phyloP scores from a whole-genome alignment of 106 monocot genomes.

The Dendrobium officinale region DNA sequence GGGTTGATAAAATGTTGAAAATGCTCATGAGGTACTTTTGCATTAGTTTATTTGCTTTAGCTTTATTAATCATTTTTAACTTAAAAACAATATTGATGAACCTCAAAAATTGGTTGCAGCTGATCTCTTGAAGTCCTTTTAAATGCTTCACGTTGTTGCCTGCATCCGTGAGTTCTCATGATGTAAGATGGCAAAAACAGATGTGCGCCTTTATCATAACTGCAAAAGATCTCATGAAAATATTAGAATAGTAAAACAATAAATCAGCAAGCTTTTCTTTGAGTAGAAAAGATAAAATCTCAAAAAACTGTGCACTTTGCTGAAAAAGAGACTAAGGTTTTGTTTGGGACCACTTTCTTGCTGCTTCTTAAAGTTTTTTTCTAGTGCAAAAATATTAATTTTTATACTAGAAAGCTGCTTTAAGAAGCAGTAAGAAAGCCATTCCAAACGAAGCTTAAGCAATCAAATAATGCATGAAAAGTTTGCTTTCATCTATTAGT shows the following conservation, averaged over 20 bases:
- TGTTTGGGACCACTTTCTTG: no score
- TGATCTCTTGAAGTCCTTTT: slow-evolving; percentile 60
- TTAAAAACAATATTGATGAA: slow-evolving; percentile 17
- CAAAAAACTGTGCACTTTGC: background rate
- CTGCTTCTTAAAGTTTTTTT: no score
- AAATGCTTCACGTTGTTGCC: slow-evolving; percentile 66
- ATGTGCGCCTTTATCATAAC: slow-evolving; percentile 84
- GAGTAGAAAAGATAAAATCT: background rate
- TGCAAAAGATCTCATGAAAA: slow-evolving; percentile 14
- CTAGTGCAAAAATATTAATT: no score
- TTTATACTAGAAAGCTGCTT: no score
- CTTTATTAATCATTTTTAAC: background rate
- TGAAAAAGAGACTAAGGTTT: no score
- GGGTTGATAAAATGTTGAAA: background rate
- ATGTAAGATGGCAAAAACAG: slow-evolving; percentile 69
- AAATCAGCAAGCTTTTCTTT: background rate
- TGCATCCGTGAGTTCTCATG: slow-evolving; percentile 82
- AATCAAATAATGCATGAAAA: background rate
- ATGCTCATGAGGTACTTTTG: background rate
- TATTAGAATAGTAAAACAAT: background rate
- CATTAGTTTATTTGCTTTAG: background rate
- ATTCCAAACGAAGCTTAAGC: background rate
- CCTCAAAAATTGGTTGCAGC: slow-evolving; percentile 67
- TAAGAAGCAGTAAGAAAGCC: no score
- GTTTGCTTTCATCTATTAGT: background rate